Evolutionary conservation across 2,329 filamentous ascomycete genomes (phyloP).

Genomic region (Phyllosticta citribraziliensis): DNA sequence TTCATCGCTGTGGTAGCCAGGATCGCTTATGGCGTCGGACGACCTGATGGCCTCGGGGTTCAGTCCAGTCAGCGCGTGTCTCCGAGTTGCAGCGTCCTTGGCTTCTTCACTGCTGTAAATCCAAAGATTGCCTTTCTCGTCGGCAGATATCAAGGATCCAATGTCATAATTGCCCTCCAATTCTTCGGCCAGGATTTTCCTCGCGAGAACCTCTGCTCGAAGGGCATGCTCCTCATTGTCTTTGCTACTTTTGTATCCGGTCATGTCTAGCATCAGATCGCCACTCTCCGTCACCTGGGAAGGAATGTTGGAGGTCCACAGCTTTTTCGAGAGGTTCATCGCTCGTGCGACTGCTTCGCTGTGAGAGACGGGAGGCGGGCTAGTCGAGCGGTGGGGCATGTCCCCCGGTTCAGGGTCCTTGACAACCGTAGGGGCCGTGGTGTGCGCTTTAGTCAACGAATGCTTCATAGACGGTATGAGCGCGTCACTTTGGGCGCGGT

Average conservation of each 20-base stretch:
- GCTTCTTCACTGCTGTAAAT: conserved; percentile 98
- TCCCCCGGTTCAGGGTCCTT: conserved; percentile 19
- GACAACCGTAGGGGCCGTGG: conserved; percentile 10
- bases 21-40: conserved; percentile 81
- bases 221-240: conserved; percentile 70
- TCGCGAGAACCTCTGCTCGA: conserved; percentile 82
- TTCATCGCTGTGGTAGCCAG: conserved; percentile 90
- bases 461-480: conserved; percentile 37
- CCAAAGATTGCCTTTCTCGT: conserved; percentile 96
- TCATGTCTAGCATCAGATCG: conserved; percentile 97
- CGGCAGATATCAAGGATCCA: conserved; percentile 85
- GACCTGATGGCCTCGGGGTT: conserved; percentile 45
- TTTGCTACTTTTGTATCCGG: conserved; percentile 79
- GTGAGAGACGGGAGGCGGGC: conserved; percentile 62
- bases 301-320: conserved; percentile 84
- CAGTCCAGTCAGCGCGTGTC: conserved; percentile 43
- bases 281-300: conserved; percentile 86
- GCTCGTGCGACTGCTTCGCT: conserved; percentile 76
- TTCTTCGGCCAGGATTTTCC: conserved; percentile 87
- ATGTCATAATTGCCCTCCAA: conserved; percentile 94
- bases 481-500: conserved; percentile 31
- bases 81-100: conserved; percentile 74
- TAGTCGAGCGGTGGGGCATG: conserved; percentile 50
- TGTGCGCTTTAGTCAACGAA: conserved; percentile 25
- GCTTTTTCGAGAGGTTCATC: conserved; percentile 71